These are phyloP conservation scores for Stellera chamaejasme DNA, from an alignment of 345 rosid species.

Conservation along the genomic window DNA sequence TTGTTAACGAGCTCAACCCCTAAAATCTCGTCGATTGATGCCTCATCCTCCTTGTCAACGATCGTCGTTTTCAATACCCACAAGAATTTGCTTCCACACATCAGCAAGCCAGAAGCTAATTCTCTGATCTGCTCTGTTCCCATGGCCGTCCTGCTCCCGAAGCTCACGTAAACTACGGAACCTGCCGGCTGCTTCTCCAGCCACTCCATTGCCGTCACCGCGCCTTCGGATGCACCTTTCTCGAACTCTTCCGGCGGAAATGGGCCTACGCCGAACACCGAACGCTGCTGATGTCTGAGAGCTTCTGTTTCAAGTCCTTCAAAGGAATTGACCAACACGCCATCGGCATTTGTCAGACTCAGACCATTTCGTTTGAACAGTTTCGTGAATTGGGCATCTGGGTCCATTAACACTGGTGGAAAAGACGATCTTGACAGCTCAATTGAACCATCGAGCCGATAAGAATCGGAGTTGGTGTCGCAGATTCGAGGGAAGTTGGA, in stretches of 20 bases:
- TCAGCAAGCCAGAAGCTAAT: slow-evolving; percentile 29
- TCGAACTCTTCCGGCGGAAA: neutral
- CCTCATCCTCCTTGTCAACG: slow-evolving; percentile 31
- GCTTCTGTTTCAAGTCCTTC: slow-evolving; percentile 23
- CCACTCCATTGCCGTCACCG: slow-evolving; percentile 2
- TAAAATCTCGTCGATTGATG: slow-evolving; percentile 13
- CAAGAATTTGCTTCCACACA: slow-evolving; percentile 22
- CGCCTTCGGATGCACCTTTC: too few relatives aligned
- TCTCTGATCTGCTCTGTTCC: slow-evolving; percentile 29
- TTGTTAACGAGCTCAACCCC: slow-evolving; percentile 20
- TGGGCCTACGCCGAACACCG: too few relatives aligned
- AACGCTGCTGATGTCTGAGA: too few relatives aligned
- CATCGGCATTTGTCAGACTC: slow-evolving; percentile 12
- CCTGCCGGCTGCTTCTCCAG: slow-evolving; percentile 23
- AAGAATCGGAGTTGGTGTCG: neutral
- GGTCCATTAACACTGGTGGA: slow-evolving; percentile 21
- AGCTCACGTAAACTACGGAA: slow-evolving; percentile 35
- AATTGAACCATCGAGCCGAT: slow-evolving; percentile 8
- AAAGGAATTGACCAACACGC: slow-evolving; percentile 31
- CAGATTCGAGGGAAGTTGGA: slow-evolving; percentile 4
- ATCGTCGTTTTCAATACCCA: slow-evolving; percentile 30
- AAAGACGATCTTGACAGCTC: slow-evolving; percentile 25
- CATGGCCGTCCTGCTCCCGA: slow-evolving; percentile 37
- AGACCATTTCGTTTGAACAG: slow-evolving; percentile 3
- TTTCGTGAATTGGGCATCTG: slow-evolving; percentile 9